A percentile compares a stretch with the other conserved stretches of the same genome.
phyloP scores from a whole-genome alignment of 1,284 basidiomycete genomes.

The Ceratobasidium sp. region DNA sequence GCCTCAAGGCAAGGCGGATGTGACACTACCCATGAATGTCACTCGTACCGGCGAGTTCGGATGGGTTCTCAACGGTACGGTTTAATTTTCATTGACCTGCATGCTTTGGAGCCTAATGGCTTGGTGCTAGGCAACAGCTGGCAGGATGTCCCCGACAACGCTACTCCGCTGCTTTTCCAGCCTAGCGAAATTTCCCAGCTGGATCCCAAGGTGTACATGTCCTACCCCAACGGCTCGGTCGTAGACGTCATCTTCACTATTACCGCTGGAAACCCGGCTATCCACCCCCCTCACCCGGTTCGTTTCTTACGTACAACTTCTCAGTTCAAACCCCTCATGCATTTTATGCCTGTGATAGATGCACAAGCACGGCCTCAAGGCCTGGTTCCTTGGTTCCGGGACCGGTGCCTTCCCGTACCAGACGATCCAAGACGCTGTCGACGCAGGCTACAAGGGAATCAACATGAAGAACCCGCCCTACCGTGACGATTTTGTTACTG shows the following conservation, averaged over 20 bases:
- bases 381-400: slow-evolving; percentile 40
- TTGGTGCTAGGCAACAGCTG: background rate
- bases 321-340: background rate
- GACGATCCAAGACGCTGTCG: slow-evolving; percentile 25
- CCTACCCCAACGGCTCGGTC: slow-evolving; percentile 21
- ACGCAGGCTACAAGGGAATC: slow-evolving; percentile 28
- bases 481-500: slow-evolving; percentile 35
- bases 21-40: slow-evolving; percentile 28
- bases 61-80: slow-evolving; percentile 35
- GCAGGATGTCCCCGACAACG: slow-evolving; percentile 11
- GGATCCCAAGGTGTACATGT: slow-evolving; percentile 24
- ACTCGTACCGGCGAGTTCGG: slow-evolving; percentile 23
- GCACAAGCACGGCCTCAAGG: slow-evolving; percentile 43
- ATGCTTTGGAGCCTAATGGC: background rate
- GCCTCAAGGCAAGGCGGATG: slow-evolving; percentile 27
- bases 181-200: slow-evolving; percentile 19
- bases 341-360: background rate
- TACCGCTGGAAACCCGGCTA: slow-evolving; percentile 27
- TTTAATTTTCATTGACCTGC: background rate
- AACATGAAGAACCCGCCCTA: slow-evolving; percentile 41
- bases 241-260: slow-evolving; percentile 39
- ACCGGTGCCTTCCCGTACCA: slow-evolving; percentile 31
- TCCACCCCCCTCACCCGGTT: slow-evolving; percentile 16
- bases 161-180: slow-evolving; percentile 30
- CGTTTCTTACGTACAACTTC: background rate